Conservation (phyloP, 2,329 filamentous ascomycete species). For the Pseudogymnoascus sp. region DNA sequence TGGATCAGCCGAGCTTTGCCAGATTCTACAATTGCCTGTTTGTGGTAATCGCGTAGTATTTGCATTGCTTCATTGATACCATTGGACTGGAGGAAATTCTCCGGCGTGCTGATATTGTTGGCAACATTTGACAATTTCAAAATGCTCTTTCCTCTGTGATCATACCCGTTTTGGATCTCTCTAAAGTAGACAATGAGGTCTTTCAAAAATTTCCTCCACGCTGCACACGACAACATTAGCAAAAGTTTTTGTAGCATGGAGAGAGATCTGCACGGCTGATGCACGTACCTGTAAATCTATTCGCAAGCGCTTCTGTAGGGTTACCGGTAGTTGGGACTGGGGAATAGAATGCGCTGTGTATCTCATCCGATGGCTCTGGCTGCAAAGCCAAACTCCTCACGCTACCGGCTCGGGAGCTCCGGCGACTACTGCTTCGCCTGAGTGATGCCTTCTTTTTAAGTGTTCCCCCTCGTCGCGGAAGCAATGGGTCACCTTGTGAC, state of each 20-base stretch:
- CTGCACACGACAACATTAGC: slow-evolving; percentile 38
- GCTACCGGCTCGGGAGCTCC: slow-evolving; percentile 77
- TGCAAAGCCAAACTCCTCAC: slow-evolving; percentile 73
- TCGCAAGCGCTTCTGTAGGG: slow-evolving; percentile 80
- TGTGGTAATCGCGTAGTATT: slow-evolving; percentile 76
- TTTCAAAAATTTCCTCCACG: slow-evolving; percentile 92
- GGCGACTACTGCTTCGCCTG: slow-evolving; percentile 70
- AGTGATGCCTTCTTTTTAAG: slow-evolving; percentile 84
- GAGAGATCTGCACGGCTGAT: not conserved
- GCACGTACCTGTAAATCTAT: slow-evolving; percentile 74
- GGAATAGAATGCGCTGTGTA: slow-evolving; percentile 79
- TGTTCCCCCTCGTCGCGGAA: slow-evolving; percentile 55
- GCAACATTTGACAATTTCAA: slow-evolving; percentile 77
- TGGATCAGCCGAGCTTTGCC: slow-evolving; percentile 89
- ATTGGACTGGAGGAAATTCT: slow-evolving; percentile 68
- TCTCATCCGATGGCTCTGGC: slow-evolving; percentile 60
- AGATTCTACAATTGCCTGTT: slow-evolving; percentile 68
- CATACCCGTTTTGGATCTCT: slow-evolving; percentile 84
- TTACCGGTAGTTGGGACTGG: slow-evolving; percentile 82
- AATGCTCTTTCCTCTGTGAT: slow-evolving; percentile 73
- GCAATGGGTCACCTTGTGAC: slow-evolving; percentile 26
- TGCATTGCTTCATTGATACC: slow-evolving; percentile 84
- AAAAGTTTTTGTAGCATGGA: not conserved
- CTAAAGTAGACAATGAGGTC: slow-evolving; percentile 90
- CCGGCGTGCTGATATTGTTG: slow-evolving; percentile 69